Base-by-base conservation (phyloP, 257 asterid genomes). In the Solanum boliviense region DNA sequence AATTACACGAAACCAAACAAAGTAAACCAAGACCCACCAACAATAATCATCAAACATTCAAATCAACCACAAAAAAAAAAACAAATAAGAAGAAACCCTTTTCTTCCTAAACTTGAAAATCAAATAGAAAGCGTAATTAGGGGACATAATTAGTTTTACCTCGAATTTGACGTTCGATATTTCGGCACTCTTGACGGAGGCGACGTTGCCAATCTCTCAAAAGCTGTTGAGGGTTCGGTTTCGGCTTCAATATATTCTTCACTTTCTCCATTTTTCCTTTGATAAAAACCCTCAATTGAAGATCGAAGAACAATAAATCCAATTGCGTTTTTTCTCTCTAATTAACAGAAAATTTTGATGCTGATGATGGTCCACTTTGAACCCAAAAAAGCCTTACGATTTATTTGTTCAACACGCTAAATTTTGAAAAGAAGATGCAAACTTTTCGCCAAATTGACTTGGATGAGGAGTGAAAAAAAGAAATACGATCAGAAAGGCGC, bases 191-290 rank as follows among this genome's bases (percentile, higher is more conserved):
- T 89, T 95, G 99, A 46, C 99, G 98, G 71, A 97, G 96, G 39
- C 99, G 99, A 86, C 99, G 98, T 91, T 95, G 98, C 99, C 99
- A 97, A 91, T 95, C 99, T 87, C 99, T 91, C 82, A 95, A 92
- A 88, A 95, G 84, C 87, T 95, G 98, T 91, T 95, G 98, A 3
- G 98, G 98, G 70, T 94, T 95, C 20, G 98, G 96, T 89, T 95
- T 97, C 13, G 97, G 99, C 93, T 93, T 95, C 94, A 95, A 83
- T 73, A 94, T 86, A 83, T 95, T 95, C 95, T 75, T 92, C 93
- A 95, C 91, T 88, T 92, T 97, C 78, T 95, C 98, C 98, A 95
- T 97, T 4, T 46, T 3, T 1, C 84, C 34, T 25, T 79, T 39
- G 1, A 32, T 27, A 3, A 15, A 39, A 79, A 2, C 36, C 1